Evolutionary conservation across 176 grass and related monocot genomes (phyloP), one percentile per base, ranked within the genome.

Genomic region (Cenchrus fungigraminus): DNA sequence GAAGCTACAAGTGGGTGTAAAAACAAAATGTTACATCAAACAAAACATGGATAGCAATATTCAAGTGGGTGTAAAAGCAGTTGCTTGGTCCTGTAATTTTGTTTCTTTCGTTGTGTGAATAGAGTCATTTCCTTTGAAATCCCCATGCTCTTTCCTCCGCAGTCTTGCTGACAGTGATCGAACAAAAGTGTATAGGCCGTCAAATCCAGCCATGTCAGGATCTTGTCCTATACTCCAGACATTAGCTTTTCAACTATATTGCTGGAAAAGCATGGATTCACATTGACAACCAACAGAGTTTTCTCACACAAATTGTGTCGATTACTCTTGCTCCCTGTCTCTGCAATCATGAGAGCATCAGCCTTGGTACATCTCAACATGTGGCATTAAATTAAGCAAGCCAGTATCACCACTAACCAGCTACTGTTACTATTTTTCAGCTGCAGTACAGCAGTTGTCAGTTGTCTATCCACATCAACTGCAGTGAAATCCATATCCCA

Each of bases 231-330:
- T 69, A 82, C 31, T 68, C 11, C 20, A 51, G 62, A 49, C 9
- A 17, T 59, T 59, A 45, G 34, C 34, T 34, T 71, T 61, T 46
- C 20, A 60, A 72, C 31, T 34, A 9, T 82, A 68, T 31, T 72
- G 14, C 1, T 73, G 57, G 65, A 73, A 62, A 61, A 73, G 42
- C 68, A 50, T 62, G 42, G 60, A 12, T 83, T 71, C 13, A 61
- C 54, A 73, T 83, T 73, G 68, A 61, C 40, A 83, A 83, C 9
- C 8, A 83, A 61, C 62, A 62, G 54, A 50, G 44, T 45, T 17
- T 17, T 49, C 14, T 9, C 22, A 8, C n/a, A 72, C 8, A 4
- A 51, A 5, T 44, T 42, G 32, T 37, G 29, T 57, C 43, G 50
- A 81, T 43, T 69, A 82, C n/a, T 71, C n/a, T 52, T 13, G 13